phyloP scores from a whole-genome alignment of 352 stramenopile genomes.

The Halophytophthora batemanensis region DNA sequence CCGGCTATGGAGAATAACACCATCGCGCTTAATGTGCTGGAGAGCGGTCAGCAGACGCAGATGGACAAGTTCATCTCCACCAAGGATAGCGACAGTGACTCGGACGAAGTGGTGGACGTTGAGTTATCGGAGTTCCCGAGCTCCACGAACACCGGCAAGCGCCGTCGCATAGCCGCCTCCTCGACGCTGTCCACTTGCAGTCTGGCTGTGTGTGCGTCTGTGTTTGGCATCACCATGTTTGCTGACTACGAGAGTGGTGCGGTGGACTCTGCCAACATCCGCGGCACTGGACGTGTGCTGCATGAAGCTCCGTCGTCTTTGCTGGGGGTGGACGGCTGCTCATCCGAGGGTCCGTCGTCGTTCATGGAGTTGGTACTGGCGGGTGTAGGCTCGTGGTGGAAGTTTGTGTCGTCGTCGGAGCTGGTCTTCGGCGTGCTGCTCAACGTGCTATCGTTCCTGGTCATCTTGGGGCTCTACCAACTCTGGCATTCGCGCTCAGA shows the following conservation, averaged over 20 bases:
- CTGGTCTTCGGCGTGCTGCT: slow-evolving; percentile 61
- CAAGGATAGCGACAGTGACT: slow-evolving; percentile 22
- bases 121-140: slow-evolving; percentile 11
- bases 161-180: slow-evolving; percentile 23
- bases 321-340: slow-evolving; percentile 28
- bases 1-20: slow-evolving; percentile 22
- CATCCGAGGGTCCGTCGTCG: slow-evolving; percentile 19
- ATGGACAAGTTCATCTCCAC: slow-evolving; percentile 7
- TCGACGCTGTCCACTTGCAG: slow-evolving; percentile 53
- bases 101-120: slow-evolving; percentile 14
- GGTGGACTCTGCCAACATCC: slow-evolving; percentile 37
- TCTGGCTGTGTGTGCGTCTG: slow-evolving; percentile 63
- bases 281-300: slow-evolving; percentile 53
- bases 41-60: slow-evolving; percentile 26
- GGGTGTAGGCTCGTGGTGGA: slow-evolving; percentile 37
- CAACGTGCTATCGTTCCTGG: slow-evolving; percentile 70
- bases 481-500: slow-evolving; percentile 36
- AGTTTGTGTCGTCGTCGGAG: slow-evolving; percentile 55
- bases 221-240: slow-evolving; percentile 78
- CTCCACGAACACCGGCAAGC: slow-evolving; percentile 32
- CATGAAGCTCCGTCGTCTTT: slow-evolving; percentile 51
- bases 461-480: slow-evolving; percentile 64
- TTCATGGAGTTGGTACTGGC: slow-evolving; percentile 32
- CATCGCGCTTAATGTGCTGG: slow-evolving; percentile 22
- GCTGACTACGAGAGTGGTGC: slow-evolving; percentile 47